Conservation (phyloP, 2,329 filamentous ascomycete genomes). For the Venturia oleaginea region DNA sequence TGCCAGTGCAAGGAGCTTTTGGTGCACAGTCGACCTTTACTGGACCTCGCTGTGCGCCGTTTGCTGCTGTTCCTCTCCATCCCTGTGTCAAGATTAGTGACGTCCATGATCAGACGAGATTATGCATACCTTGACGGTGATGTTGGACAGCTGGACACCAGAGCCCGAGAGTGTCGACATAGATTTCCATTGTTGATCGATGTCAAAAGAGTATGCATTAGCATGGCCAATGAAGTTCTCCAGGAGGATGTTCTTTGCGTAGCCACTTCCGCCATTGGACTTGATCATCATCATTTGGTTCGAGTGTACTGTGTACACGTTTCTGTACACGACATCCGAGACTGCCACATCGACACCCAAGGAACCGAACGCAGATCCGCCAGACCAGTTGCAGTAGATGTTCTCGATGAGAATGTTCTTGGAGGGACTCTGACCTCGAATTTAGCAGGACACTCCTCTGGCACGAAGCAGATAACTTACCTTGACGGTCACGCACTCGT, state of each 20-base stretch:
- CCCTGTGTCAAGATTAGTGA: constrained; percentile 22
- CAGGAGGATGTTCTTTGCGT: constrained; percentile 41
- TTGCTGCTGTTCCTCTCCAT: constrained; percentile 46
- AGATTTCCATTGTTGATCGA: constrained; percentile 45
- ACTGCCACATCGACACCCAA: constrained; percentile 42
- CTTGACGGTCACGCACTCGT: constrained; percentile 52
- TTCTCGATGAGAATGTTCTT: constrained; percentile 49
- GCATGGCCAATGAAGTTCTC: constrained; percentile 52
- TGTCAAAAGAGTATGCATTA: constrained; percentile 50
- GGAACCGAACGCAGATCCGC: constrained; percentile 50
- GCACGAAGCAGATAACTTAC: constrained; percentile 17
- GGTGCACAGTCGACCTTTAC: constrained; percentile 45
- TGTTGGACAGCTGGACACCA: constrained; percentile 44
- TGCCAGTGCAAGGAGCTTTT: constrained; percentile 42
- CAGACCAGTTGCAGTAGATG: constrained; percentile 54
- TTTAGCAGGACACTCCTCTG: neutral
- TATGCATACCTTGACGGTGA: constrained; percentile 35
- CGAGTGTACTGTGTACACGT: constrained; percentile 49
- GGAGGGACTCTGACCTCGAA: constrained; percentile 33
- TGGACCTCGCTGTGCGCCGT: constrained; percentile 44
- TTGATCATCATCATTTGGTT: constrained; percentile 59
- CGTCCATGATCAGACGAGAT: neutral
- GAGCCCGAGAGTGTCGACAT: constrained; percentile 34
- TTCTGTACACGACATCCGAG: constrained; percentile 44
- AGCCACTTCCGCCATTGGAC: constrained; percentile 48